Conservation (phyloP, 2,329 filamentous ascomycete genomes). For the Dothistroma pini region DNA sequence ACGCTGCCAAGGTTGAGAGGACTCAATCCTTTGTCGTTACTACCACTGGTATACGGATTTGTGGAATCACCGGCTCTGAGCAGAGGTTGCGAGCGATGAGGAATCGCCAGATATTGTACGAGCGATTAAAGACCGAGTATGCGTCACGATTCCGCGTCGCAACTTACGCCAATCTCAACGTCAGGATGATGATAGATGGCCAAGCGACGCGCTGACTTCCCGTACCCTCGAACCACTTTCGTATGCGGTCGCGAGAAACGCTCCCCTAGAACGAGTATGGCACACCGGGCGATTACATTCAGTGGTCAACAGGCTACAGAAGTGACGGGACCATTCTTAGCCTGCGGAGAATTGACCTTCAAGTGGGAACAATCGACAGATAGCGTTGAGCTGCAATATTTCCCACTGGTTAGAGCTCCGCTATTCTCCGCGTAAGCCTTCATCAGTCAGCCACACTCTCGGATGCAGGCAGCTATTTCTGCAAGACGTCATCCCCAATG, state of each 20-base stretch:
- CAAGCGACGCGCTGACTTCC: neutral
- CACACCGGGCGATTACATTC: neutral
- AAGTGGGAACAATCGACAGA: neutral
- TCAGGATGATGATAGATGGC: neutral
- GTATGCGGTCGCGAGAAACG: neutral
- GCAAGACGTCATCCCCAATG: neutral
- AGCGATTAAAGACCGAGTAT: neutral
- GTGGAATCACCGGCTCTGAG: neutral
- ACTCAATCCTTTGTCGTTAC: neutral
- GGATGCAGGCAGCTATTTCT: neutral
- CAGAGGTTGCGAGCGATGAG: neutral
- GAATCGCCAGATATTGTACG: neutral
- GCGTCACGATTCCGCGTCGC: neutral
- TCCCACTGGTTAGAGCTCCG: neutral
- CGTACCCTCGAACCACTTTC: neutral
- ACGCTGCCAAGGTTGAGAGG: neutral
- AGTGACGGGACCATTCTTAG: neutral
- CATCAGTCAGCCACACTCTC: neutral
- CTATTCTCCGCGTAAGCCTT: neutral
- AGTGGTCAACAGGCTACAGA: neutral
- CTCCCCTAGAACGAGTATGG: neutral
- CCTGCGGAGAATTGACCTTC: neutral
- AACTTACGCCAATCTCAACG: neutral
- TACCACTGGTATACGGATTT: neutral
- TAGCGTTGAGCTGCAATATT: conserved; percentile 3